phyloP scores from a whole-genome alignment of 306 rosid genomes.

The Casuarina equisetifolia region DNA sequence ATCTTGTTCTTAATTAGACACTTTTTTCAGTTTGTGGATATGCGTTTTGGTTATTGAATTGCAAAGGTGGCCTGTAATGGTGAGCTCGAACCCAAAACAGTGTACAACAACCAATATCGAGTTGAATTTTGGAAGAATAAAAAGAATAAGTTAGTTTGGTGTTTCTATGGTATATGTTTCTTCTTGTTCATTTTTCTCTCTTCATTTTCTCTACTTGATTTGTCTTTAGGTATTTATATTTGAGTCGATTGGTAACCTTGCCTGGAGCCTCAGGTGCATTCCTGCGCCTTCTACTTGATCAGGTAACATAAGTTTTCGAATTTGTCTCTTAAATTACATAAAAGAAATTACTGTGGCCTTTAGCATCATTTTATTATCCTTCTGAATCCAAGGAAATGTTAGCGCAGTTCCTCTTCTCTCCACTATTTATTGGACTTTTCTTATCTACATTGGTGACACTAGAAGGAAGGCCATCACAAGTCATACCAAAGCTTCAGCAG shows the following conservation, averaged over 20 bases:
- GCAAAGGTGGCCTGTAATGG: not conserved
- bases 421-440: conserved; percentile 75
- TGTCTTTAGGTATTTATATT: conserved; percentile 72
- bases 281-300: conserved; percentile 84
- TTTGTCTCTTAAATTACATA: not conserved
- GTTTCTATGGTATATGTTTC: conserved; percentile 4
- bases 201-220: conserved; percentile 17
- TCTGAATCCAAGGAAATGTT: conserved; percentile 28
- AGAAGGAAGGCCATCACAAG: conserved; percentile 76
- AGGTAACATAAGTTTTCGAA: conserved; percentile 46
- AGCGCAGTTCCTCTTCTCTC: conserved; percentile 82
- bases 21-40: not conserved
- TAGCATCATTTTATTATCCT: conserved; percentile 14
- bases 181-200: not conserved
- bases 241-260: conserved; percentile 70
- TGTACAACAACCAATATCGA: not conserved
- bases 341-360: conserved; percentile 11
- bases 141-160: not conserved
- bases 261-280: conserved; percentile 90
- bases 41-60: not conserved
- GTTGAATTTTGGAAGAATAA: not conserved
- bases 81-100: not conserved
- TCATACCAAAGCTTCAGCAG: conserved; percentile 88
- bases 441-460: conserved; percentile 71
- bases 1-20: not conserved